These are phyloP conservation scores for Cryptomeria japonica DNA, from an alignment of 75 land plant species.

Conservation along the genomic window DNA sequence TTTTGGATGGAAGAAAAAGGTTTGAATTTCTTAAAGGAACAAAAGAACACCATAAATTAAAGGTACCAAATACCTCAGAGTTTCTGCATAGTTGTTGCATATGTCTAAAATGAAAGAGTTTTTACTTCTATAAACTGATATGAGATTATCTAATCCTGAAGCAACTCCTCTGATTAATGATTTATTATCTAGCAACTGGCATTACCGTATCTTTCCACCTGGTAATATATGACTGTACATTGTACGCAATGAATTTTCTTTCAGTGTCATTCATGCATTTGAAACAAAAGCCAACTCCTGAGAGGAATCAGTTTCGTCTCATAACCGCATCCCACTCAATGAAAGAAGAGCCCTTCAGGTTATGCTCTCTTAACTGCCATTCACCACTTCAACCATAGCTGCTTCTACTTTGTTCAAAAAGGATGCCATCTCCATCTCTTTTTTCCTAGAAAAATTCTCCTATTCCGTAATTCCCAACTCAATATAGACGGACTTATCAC, in stretches of 20 bases:
- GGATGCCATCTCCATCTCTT: no score
- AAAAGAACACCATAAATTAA: not conserved
- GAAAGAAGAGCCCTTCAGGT: no score
- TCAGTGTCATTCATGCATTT: not conserved
- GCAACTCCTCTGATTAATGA: not conserved
- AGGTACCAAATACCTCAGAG: not conserved
- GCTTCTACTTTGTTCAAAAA: no score
- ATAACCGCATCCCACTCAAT: no score
- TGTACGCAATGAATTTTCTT: not conserved
- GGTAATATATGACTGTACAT: not conserved
- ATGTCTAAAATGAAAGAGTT: not conserved
- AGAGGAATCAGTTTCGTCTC: not conserved
- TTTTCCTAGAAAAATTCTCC: no score
- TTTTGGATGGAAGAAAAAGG: no score
- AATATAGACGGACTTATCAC: no score
- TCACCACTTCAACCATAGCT: no score
- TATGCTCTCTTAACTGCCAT: no score
- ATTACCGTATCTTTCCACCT: not conserved
- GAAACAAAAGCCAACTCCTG: not conserved
- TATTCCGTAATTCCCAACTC: no score
- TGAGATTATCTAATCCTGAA: not conserved
- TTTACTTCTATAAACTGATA: not conserved
- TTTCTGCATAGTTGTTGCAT: not conserved
- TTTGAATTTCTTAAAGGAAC: not conserved
- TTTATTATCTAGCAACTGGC: not conserved